Percentiles rank a stretch among this genome's conserved stretches.
These are phyloP conservation scores for Pistacia integerrima DNA, from an alignment of 345 rosid species.

Conservation along the genomic window DNA sequence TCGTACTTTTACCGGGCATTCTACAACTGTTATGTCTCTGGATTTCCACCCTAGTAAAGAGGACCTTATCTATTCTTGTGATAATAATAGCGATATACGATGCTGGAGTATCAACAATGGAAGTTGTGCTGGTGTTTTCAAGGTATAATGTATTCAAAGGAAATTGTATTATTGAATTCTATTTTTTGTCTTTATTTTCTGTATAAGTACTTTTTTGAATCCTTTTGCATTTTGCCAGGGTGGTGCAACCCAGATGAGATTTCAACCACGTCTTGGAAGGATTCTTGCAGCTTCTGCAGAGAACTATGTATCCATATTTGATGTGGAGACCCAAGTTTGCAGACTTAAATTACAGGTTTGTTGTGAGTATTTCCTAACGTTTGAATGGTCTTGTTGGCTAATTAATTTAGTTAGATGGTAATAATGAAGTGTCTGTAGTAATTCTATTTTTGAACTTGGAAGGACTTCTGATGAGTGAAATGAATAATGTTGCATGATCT, in stretches of 20 bases:
- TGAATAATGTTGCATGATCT: neutral
- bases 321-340: conserved; percentile 60
- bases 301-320: conserved; percentile 52
- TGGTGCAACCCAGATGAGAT: conserved; percentile 57
- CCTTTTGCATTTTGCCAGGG: conserved; percentile 35
- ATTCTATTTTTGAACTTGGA: neutral
- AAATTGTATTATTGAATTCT: neutral
- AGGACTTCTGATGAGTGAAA: neutral
- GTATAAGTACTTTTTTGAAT: neutral
- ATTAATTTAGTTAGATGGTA: neutral
- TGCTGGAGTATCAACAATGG: conserved; percentile 78
- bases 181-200: neutral
- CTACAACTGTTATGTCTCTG: conserved; percentile 61
- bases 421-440: neutral
- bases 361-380: neutral
- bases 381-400: conserved; percentile 3
- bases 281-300: conserved; percentile 64
- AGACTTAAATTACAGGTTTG: conserved; percentile 58
- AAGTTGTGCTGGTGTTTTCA: conserved; percentile 54
- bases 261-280: conserved; percentile 64
- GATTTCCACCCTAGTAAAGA: conserved; percentile 74
- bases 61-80: conserved; percentile 72
- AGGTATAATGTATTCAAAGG: conserved; percentile 33
- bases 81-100: conserved; percentile 57
- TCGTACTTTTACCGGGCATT: conserved; percentile 60